A percentile compares a stretch with the other conserved stretches of the same genome.
Conservation (phyloP, 371 early-diverging fungal genomes). For the Caulochytrium protostelioides region DNA sequence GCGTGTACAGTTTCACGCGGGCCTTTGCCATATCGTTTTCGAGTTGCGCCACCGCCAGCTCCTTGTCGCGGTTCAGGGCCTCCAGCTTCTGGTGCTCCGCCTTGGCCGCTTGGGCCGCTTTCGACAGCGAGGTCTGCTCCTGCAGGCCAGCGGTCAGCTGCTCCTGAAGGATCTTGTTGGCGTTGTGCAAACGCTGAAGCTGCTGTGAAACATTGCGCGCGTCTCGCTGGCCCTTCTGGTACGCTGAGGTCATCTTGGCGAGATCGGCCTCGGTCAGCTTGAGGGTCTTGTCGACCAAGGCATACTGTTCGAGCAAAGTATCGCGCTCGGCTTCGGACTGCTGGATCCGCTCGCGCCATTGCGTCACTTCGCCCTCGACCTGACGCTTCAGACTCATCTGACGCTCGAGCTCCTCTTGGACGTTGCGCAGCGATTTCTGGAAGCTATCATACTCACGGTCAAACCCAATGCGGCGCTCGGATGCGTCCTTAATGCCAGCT, state of each 20-base stretch:
- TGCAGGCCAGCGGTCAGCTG: constrained; percentile 28
- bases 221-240: not conserved
- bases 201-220: not conserved
- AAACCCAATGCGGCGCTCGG: not conserved
- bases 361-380: constrained; percentile 20
- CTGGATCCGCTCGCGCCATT: constrained; percentile 18
- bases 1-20: constrained; percentile 15
- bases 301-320: constrained; percentile 17
- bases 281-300: constrained; percentile 14
- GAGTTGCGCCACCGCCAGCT: constrained; percentile 13
- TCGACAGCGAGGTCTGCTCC: constrained; percentile 21
- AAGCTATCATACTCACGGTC: constrained; percentile 5
- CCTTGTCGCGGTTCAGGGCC: constrained; percentile 22
- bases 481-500: constrained; percentile 14
- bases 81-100: constrained; percentile 17
- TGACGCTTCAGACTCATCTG: constrained; percentile 16
- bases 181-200: not conserved
- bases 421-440: constrained; percentile 11
- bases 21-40: constrained; percentile 22
- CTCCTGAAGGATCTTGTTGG: constrained; percentile 14
- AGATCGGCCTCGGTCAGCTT: constrained; percentile 22
- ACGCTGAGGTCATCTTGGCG: constrained; percentile 10
- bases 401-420: constrained; percentile 24
- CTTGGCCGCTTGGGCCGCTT: constrained; percentile 15
- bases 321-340: constrained; percentile 17